Base-by-base conservation (phyloP, 169 alveolate genomes). In the Cryptosporidium ubiquitum region DNA sequence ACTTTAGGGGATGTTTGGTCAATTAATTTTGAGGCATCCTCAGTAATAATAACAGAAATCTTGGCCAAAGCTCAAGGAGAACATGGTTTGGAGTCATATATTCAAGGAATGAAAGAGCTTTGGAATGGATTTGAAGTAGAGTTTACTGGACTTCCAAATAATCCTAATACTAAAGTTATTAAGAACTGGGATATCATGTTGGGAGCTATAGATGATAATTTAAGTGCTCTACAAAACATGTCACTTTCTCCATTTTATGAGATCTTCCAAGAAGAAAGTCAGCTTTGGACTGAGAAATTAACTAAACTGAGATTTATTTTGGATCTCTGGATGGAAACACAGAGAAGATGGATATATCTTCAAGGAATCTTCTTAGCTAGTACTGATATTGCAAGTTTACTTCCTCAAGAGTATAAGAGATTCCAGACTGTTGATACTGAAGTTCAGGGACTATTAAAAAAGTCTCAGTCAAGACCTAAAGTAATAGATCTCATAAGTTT, bases 131-230 rank as follows among this genome's bases (percentile, higher is more conserved):
- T 93, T 73, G 98, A 96, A 84, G 75, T 97, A 75, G 98, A 96
- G 60, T 84, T 96, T 52, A 97, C 85, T 5, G 44, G 44, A 4
- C 57, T 96, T 20, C 94, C 95, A 39, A 96, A 97, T 92, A 96
- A 97, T 86, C 94, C 94, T 79, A 97, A 97, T 89, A 97, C 99
- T 89, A 96, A 97, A 85, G 94, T 98, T 61, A 96, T 98, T 55
- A 96, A 94, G 84, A 99, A 99, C 0, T 98, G 99, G 99, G 99
- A 98, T 84, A 99, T 97, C 33, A 94, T 98, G 57, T 97, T 98
- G 86, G 93, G 96, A 29, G 92, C 94, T 68, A 94, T 97, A 35
- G 99, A 98, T 69, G 99, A 98, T 86, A 98, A 97, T 86, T 94
- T 97, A 26, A 95, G 96, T 70, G 96, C 97, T 49, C 92, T 98